Percentiles rank a stretch among this genome's conserved stretches.
Evolutionary conservation across 2,329 filamentous ascomycete species (phyloP).

Genomic region (Fusarium nanum): DNA sequence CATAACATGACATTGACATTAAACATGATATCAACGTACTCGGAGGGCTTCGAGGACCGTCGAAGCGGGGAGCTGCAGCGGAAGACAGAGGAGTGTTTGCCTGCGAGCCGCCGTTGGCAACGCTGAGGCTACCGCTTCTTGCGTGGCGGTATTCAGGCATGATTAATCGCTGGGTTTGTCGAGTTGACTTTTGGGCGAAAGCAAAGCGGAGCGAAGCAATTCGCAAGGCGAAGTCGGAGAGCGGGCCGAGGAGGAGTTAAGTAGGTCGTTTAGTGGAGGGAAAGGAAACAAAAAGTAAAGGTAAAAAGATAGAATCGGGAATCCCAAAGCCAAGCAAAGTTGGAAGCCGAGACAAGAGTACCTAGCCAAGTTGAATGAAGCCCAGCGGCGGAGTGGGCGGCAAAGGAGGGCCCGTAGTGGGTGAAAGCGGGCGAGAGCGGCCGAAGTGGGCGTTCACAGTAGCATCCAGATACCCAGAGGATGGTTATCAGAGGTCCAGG

Average conservation of each 20-base stretch:
- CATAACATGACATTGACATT: neutral
- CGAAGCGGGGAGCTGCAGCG: constrained; percentile 59
- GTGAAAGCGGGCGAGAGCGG: constrained; percentile 42
- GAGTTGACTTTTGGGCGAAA: constrained; percentile 42
- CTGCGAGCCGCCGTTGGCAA: constrained; percentile 53
- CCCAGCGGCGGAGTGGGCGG: constrained; percentile 45
- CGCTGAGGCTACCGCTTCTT: constrained; percentile 69
- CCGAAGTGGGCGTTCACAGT: constrained; percentile 40
- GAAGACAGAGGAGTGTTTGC: constrained; percentile 46
- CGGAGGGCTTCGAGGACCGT: constrained; percentile 71
- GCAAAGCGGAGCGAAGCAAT: constrained; percentile 24
- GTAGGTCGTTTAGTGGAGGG: constrained; percentile 6
- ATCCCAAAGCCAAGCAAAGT: neutral
- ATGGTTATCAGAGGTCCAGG: neutral
- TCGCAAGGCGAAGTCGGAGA: constrained; percentile 32
- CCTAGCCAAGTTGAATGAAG: constrained; percentile 28
- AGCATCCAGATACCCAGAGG: neutral
- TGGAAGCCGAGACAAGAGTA: constrained; percentile 28
- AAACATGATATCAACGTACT: constrained; percentile 55
- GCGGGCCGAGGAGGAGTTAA: constrained; percentile 32
- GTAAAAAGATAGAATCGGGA: constrained; percentile 20
- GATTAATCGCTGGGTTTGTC: neutral
- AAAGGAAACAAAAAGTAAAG: constrained; percentile 18
- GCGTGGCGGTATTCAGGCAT: constrained; percentile 67
- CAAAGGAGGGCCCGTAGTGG: constrained; percentile 44